phyloP scores from a whole-genome alignment of 2,329 filamentous ascomycete genomes.

The Sordariomycetes sp. region DNA sequence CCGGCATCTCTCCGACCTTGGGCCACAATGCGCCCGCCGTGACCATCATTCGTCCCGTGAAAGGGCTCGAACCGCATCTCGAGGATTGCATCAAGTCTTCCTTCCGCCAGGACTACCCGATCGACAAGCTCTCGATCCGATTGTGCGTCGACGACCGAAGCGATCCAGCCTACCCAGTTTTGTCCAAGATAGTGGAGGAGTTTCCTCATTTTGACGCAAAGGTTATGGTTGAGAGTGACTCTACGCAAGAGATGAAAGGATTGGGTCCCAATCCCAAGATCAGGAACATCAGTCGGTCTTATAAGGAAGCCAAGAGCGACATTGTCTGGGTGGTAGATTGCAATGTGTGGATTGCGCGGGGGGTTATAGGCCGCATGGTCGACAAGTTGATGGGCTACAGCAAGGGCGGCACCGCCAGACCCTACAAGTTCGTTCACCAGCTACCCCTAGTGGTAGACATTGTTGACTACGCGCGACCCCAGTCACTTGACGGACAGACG shows the following conservation, averaged over 20 bases:
- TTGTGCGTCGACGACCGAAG: constrained; percentile 69
- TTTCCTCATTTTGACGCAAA: constrained; percentile 63
- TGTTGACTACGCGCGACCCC: constrained; percentile 17
- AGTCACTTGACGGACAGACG: constrained; percentile 4
- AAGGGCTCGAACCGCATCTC: constrained; percentile 80
- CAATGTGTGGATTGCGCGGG: constrained; percentile 83
- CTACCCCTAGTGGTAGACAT: constrained; percentile 82
- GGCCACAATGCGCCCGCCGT: constrained; percentile 60
- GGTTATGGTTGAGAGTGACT: constrained; percentile 71
- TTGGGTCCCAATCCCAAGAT: constrained; percentile 98
- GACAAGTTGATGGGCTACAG: constrained; percentile 69
- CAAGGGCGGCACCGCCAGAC: constrained; percentile 34
- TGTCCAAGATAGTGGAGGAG: constrained; percentile 63
- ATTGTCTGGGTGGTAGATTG: constrained; percentile 94
- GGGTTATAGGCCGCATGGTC: constrained; percentile 79
- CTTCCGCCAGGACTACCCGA: constrained; percentile 74
- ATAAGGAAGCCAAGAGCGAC: constrained; percentile 78
- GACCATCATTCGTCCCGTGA: constrained; percentile 87
- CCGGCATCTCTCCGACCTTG: constrained; percentile 41
- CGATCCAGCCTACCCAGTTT: constrained; percentile 70
- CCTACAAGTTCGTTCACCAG: constrained; percentile 92
- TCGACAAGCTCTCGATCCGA: constrained; percentile 64
- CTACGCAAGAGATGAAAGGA: constrained; percentile 24
- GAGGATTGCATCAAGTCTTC: constrained; percentile 88
- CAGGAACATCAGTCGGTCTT: constrained; percentile 88